phyloP scores from a whole-genome alignment of 1,284 basidiomycete species.

The Singerocomus rubriflavus region DNA sequence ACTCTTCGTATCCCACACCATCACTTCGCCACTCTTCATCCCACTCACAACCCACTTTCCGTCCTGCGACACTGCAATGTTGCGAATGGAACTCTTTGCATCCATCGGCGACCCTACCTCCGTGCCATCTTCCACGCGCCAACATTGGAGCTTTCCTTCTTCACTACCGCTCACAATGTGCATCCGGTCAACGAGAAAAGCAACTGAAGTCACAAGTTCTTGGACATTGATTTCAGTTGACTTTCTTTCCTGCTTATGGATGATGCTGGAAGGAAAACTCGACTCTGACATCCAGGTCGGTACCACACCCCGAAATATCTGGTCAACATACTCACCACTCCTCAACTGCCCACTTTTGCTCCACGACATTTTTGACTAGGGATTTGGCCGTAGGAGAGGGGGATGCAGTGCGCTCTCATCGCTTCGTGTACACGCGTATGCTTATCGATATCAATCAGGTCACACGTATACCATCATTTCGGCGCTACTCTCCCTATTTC shows the following conservation, averaged over 20 bases:
- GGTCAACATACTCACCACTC: background rate
- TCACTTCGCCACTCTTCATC: background rate
- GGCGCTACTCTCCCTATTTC: no score
- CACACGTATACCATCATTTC: no score
- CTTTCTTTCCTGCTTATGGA: background rate
- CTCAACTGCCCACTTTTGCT: background rate
- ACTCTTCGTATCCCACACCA: background rate
- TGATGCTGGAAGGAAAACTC: background rate
- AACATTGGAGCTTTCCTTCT: background rate
- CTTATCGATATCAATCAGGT: no score
- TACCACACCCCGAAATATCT: background rate
- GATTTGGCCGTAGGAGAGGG: background rate
- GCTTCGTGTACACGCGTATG: no score
- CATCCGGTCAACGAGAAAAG: background rate
- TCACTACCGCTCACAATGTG: background rate
- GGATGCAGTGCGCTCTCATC: no score
- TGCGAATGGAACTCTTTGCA: background rate
- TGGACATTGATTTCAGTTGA: background rate
- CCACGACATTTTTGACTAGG: background rate
- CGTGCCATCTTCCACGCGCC: constrained; percentile 1
- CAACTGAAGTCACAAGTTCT: background rate
- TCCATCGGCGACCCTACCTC: background rate
- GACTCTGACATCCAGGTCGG: background rate
- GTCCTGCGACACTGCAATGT: background rate
- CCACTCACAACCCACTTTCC: background rate